Percentiles rank a stretch among this genome's conserved stretches.
Evolutionary conservation across 2,329 filamentous ascomycete genomes (phyloP).

Genomic region (Aspergillus sp.): DNA sequence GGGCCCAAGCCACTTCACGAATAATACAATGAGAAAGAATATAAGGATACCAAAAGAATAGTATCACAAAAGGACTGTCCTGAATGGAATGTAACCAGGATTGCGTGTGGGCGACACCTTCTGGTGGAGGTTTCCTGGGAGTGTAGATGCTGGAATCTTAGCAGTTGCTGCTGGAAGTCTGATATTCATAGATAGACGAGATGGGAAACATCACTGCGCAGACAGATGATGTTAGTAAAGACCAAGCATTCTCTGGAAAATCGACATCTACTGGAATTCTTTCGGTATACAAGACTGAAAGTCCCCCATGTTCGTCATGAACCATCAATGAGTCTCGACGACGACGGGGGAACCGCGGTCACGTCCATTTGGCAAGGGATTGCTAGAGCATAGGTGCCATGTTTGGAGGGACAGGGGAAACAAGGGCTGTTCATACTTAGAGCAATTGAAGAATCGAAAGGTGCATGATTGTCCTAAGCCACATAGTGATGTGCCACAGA

Average conservation of each 20-base stretch:
- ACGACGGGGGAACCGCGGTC: neutral
- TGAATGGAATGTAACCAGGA: conserved; percentile 1
- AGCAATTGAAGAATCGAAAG: neutral
- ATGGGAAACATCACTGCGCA: conserved; percentile 3
- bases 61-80: neutral
- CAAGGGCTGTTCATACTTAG: conserved; percentile 12
- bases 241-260: neutral
- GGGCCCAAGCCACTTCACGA: neutral
- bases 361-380: neutral
- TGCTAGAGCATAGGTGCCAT: neutral
- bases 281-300: neutral
- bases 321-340: neutral
- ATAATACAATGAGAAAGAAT: neutral
- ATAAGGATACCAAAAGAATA: neutral
- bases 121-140: neutral
- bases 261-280: neutral
- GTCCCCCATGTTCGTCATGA: neutral
- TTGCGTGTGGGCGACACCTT: neutral
- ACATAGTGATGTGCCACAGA: conserved; percentile 15
- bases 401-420: neutral
- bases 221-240: neutral
- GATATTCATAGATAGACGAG: neutral
- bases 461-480: conserved; percentile 5
- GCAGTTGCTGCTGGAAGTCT: neutral
- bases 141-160: neutral